phyloP scores from a whole-genome alignment of 257 asterid genomes.

The Solanum chiquidenum region DNA sequence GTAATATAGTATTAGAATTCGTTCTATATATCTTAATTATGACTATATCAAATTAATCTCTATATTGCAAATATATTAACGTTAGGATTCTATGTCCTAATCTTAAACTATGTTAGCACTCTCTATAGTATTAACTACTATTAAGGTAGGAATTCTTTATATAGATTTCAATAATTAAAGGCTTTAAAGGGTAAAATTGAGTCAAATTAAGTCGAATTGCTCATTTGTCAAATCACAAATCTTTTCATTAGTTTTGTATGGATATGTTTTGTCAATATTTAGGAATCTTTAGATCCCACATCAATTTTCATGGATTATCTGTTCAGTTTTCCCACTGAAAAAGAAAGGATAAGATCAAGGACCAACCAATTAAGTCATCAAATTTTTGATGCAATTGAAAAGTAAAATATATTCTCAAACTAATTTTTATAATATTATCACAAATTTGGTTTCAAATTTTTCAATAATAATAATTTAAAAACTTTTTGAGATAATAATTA shows the following conservation, averaged over 20 bases:
- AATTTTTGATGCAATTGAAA: background rate
- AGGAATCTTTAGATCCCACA: background rate
- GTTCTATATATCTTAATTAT: no score
- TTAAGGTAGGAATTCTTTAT: background rate
- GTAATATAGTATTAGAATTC: no score
- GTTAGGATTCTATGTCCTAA: no score
- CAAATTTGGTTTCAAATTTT: background rate
- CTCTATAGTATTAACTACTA: background rate
- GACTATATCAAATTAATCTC: no score
- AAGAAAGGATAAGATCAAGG: background rate
- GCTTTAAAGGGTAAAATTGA: background rate
- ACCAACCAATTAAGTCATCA: background rate
- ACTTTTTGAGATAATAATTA: background rate
- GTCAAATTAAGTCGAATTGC: background rate
- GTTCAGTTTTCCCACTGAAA: background rate
- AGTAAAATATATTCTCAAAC: background rate
- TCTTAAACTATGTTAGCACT: background rate
- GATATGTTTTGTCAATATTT: background rate
- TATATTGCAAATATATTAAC: no score
- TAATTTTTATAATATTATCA: background rate
- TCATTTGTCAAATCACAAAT: background rate
- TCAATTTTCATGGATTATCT: background rate
- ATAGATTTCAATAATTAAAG: background rate
- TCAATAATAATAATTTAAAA: background rate
- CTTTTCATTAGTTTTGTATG: background rate